phyloP scores from a whole-genome alignment of 805 yeast species.

The Lipomyces anomalus region DNA sequence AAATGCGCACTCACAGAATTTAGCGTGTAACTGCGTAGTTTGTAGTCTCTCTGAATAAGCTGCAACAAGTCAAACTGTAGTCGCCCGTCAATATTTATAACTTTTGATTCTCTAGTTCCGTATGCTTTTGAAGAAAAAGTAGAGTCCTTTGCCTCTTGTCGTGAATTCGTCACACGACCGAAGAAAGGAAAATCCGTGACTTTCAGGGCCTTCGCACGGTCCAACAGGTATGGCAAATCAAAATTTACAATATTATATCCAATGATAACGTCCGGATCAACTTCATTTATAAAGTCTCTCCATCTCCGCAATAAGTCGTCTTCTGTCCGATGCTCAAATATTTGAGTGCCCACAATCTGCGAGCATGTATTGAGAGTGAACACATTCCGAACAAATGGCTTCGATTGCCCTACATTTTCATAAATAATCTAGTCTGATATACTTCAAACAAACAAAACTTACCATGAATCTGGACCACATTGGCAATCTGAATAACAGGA shows the following conservation, averaged over 20 bases:
- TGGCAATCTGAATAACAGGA: conserved; percentile 95
- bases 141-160: conserved; percentile 75
- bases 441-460: not conserved
- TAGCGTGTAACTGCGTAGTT: conserved; percentile 86
- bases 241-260: conserved; percentile 94
- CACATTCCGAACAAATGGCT: conserved; percentile 89
- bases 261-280: conserved; percentile 93
- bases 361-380: conserved; percentile 90
- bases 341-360: conserved; percentile 89
- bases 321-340: conserved; percentile 68
- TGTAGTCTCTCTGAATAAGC: conserved; percentile 90
- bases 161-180: conserved; percentile 62
- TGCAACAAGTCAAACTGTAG: conserved; percentile 90
- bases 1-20: conserved; percentile 94
- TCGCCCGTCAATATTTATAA: conserved; percentile 89
- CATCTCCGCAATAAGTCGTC: conserved; percentile 77
- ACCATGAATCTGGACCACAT: conserved; percentile 60
- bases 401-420: conserved; percentile 57
- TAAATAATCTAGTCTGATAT: not conserved
- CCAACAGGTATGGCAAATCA: conserved; percentile 87
- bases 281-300: conserved; percentile 76
- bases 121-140: conserved; percentile 90
- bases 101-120: conserved; percentile 91
- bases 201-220: conserved; percentile 73
- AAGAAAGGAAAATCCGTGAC: conserved; percentile 72